Evolutionary conservation across 257 asterid species (phyloP), one percentile per base, ranked within the genome.

Genomic region (Euphrasia confusa): DNA sequence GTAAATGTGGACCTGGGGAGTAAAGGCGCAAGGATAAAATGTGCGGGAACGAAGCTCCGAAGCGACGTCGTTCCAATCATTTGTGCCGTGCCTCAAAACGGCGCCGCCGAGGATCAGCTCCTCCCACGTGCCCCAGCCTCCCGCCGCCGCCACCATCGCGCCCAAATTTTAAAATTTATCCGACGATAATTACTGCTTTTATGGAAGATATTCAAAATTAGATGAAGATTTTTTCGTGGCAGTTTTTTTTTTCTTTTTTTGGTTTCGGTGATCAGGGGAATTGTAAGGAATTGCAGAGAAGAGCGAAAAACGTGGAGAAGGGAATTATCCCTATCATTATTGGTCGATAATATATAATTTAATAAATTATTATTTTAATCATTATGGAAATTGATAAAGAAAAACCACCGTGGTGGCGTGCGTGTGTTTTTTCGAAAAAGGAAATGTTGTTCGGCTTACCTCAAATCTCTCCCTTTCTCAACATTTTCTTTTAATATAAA

Each of bases 111-210:
- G 71, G 63, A 90, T 64, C 11, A 90, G 85, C 77, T 90, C 97
- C 74, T 90, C 97, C 96, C 96, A 84, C 44, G 97, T 84, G 65
- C 90, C 95, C 97, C 97, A 89, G 79, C 32, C 75, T 60, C 15
- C 67, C 44, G 5, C 82, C 79, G 65, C 86, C 9, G 61, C 76
- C 40, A 72, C 81, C 90, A 79, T 75, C 73, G 60, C 52, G 44
- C 21, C 44, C 0, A 57, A 57, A 28, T 8, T 9, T 15, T 2
- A 4, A 50, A 50, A 10, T 50, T 50, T 71, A 78, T 45, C 12
- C 24, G 24, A 21, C 24, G 24, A 21, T 21, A 21, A 21, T 21
- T 21, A 21, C 24, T 21, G 24, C 24, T 21, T 21, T 21, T 44
- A 8, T 2, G 13, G 32, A 53, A 21, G 58, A 27, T 26, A 3